Base-by-base conservation (phyloP, 2,329 filamentous ascomycete genomes). In the Stromatinia cepivora region DNA sequence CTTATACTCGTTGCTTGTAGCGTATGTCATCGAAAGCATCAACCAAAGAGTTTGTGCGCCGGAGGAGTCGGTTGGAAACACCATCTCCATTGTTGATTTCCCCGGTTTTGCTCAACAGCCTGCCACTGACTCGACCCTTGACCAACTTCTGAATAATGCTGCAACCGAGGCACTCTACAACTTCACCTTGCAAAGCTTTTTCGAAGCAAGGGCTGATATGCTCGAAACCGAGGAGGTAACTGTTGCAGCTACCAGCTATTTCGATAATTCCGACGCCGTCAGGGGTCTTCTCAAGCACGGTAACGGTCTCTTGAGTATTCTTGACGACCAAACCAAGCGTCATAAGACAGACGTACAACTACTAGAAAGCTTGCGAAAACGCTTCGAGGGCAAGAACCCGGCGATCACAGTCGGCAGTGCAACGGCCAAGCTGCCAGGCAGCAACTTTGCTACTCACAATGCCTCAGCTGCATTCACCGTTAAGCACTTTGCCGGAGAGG, bases 211-310 rank as follows among this genome's bases (percentile, higher is more conserved):
- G 80, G 93, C 94, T 0, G 94, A 98, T 72, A 88, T 97, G 81
- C 85, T 99, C 31, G 95, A 99, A 78, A 93, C 90, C 1, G 95
- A 99, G 79, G 95, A 99, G 78, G 92, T 99, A 48, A 88, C 85
- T 45, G 92, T 99, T 3, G 87, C 94, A 2, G 90, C 94, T 0
- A 97, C 94, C 0, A 97, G 93, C 81, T 99, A 98, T 80, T 99
- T 97, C 75, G 95, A 99, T 80, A 99, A 98, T 80, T 93, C 92
- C 0, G 95, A 98, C 79, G 93, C 94, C 13, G 93, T 97, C 71
- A 93, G 92, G 76, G 94, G 93, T 17, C 85, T 99, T 45, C 83
- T 99, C 68, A 99, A 98, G 82, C 86, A 92, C 69, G 93, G 94
- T 36, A 98, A 98, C 76, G 95, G 95, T 57, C 84, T 99, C 52